These are phyloP conservation scores for Wickerhamiella shivajii DNA, from an alignment of 805 yeast genomes.

Conservation along the genomic window DNA sequence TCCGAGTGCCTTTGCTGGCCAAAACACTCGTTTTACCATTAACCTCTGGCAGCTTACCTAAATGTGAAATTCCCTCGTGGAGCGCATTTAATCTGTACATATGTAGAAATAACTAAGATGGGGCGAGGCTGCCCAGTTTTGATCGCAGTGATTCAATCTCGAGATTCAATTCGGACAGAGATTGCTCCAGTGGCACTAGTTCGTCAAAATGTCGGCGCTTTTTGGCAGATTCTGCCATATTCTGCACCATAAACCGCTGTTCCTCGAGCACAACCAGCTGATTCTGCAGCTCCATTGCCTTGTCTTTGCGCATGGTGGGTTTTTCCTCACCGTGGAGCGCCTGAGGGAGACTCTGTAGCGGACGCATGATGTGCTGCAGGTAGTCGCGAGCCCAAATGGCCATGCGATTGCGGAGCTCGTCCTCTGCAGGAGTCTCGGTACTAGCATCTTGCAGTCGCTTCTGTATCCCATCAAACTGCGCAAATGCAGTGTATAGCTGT, in stretches of 20 bases:
- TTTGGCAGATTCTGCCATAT: conserved; percentile 47
- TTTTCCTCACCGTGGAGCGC: conserved; percentile 23
- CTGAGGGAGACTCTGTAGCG: conserved; percentile 45
- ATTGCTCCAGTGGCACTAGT: conserved; percentile 41
- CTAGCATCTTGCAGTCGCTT: conserved; percentile 29
- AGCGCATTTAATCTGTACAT: too few species aligned
- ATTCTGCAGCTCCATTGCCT: conserved; percentile 22
- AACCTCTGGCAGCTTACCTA: too few species aligned
- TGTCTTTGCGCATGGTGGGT: conserved; percentile 18
- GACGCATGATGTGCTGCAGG: conserved; percentile 52
- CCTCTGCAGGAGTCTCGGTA: conserved; percentile 31
- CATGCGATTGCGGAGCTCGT: conserved; percentile 37
- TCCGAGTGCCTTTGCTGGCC: conserved; percentile 7
- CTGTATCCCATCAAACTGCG: conserved; percentile 36
- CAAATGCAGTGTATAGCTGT: conserved; percentile 35
- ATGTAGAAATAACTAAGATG: conserved; percentile 8
- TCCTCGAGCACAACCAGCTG: conserved; percentile 77
- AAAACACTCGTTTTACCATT: conserved; percentile 10
- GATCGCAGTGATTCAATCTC: conserved; percentile 32
- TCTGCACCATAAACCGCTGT: conserved; percentile 57
- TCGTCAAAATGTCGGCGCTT: conserved; percentile 66
- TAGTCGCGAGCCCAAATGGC: conserved; percentile 41
- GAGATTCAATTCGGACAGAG: conserved; percentile 39
- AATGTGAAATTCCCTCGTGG: too few species aligned
- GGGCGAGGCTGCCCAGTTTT: conserved; percentile 42